phyloP scores from a whole-genome alignment of 495 filamentous ascomycete species.

The Massariosphaeria phaeospora region DNA sequence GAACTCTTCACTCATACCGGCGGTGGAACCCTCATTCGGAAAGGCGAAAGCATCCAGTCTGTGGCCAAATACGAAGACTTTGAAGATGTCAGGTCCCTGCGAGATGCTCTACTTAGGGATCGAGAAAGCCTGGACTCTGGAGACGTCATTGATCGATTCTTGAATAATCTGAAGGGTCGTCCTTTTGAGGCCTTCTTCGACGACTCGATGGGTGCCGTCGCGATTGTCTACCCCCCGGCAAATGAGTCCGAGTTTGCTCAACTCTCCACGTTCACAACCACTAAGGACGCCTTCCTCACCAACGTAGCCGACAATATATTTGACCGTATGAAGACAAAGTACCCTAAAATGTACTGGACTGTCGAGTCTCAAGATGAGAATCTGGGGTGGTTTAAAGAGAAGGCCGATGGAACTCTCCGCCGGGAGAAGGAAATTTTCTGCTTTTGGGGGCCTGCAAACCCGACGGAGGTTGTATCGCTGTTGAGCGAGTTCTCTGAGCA shows the following conservation, averaged over 20 bases:
- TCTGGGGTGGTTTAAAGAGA: constrained; percentile 97
- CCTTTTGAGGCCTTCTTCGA: constrained; percentile 94
- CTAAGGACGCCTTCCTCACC: constrained; percentile 89
- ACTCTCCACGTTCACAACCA: constrained; percentile 89
- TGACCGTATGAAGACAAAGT: constrained; percentile 85
- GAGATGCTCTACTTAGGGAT: constrained; percentile 78
- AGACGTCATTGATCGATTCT: constrained; percentile 79
- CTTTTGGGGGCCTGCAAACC: constrained; percentile 87
- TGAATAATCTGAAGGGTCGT: constrained; percentile 67
- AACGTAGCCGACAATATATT: constrained; percentile 99
- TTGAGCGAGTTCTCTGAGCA: constrained; percentile 83
- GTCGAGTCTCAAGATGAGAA: constrained; percentile 96
- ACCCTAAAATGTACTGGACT: constrained; percentile 90
- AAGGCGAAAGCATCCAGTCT: constrained; percentile 83
- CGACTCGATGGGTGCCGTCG: constrained; percentile 91
- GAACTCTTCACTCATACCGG: constrained; percentile 95
- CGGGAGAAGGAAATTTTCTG: constrained; percentile 85
- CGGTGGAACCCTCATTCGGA: constrained; percentile 88
- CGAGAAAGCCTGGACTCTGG: constrained; percentile 78
- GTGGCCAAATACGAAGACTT: constrained; percentile 72
- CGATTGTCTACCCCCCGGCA: constrained; percentile 76
- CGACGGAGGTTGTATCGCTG: constrained; percentile 78
- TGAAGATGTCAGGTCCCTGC: constrained; percentile 67
- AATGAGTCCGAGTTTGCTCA: constrained; percentile 57
- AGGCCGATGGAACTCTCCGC: constrained; percentile 86